Evolutionary conservation across 2,329 filamentous ascomycete species (phyloP).

Genomic region (Phialemoniopsis sp.): DNA sequence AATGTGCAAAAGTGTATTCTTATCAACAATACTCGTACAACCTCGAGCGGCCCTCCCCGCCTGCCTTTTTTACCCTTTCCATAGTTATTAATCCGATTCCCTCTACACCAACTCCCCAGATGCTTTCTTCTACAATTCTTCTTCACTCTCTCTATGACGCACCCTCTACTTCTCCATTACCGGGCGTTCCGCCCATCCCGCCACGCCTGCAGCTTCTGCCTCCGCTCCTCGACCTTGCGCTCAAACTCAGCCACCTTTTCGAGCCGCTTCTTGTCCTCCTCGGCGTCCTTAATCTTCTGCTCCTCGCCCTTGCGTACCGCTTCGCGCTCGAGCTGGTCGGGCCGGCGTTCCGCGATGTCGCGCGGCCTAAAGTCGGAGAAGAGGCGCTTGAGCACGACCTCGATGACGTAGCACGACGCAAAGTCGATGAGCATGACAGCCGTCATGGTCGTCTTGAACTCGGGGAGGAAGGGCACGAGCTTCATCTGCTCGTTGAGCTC

Average conservation of each 20-base stretch:
- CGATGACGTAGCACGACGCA: slow-evolving; percentile 79
- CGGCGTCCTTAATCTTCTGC: slow-evolving; percentile 39
- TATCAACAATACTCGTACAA: no score
- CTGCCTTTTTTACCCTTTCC: no score
- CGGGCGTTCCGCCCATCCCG: slow-evolving; percentile 26
- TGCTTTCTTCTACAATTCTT: no score
- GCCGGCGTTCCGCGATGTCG: slow-evolving; percentile 82
- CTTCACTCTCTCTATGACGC: no score
- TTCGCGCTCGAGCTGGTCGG: slow-evolving; percentile 82
- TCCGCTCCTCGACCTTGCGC: slow-evolving; percentile 48
- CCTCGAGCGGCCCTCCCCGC: no score
- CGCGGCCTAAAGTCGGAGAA: slow-evolving; percentile 93
- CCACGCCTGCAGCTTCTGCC: slow-evolving; percentile 43
- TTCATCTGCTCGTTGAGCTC: slow-evolving; percentile 93
- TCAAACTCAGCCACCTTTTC: slow-evolving; percentile 58
- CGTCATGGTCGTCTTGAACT: slow-evolving; percentile 88
- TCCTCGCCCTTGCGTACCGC: slow-evolving; percentile 61
- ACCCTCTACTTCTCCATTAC: no score
- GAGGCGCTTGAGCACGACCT: slow-evolving; percentile 75
- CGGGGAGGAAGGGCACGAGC: slow-evolving; percentile 81
- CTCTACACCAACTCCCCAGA: no score
- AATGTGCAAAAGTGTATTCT: no score
- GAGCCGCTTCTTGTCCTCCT: slow-evolving; percentile 47
- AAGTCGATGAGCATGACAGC: slow-evolving; percentile 85
- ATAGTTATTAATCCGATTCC: no score